Evolutionary conservation across 345 rosid genomes (phyloP), one percentile per base, ranked within the genome.

Genomic region (Clausena lansium): DNA sequence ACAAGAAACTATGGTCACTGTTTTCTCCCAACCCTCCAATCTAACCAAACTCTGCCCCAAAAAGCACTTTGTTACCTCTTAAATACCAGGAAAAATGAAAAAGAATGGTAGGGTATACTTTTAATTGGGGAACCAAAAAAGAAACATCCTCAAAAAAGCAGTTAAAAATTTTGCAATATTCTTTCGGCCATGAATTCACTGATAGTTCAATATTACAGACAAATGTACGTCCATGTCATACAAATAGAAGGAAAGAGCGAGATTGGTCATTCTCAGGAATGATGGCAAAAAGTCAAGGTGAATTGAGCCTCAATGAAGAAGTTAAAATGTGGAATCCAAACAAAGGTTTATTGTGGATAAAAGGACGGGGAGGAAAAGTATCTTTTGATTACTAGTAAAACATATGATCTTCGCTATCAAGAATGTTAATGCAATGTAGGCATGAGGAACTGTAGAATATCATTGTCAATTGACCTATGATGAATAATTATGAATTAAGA

Each of bases 21-120:
- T 32, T 59, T 76, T 90, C 81, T 92, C 97, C 99, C 98, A 96
- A 4, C 98, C 95, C 81, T 96, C 98, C 68, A 94, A 83, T 88
- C 89, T 91, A 73, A 94, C 91, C 91, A 96, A 84, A 82, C 93
- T 90, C 99, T 96, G 91, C 75, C 71, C 63, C 75, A 88, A 72
- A 35, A 76, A 75, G 77, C 4, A 71, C 4, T 20, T 36, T 33
- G 45, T 70, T 17, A 85, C 25, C 69, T 61, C 76, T 60, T 38
- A 69, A 50, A 77, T 9, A 20, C 55, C 74, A 64, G 72, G 19
- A 55, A 74, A 67, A 65, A 25, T 54, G 57, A 57, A 24, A 20
- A 70, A 69, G 47, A 75, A 68, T 33, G 41, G 50, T n/a, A 0
- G 6, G 32, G 28, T 22, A 32, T 32, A 30, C 13, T 45, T 30